Conservation (phyloP, 2,329 filamentous ascomycete genomes). For the Fusarium sp. region DNA sequence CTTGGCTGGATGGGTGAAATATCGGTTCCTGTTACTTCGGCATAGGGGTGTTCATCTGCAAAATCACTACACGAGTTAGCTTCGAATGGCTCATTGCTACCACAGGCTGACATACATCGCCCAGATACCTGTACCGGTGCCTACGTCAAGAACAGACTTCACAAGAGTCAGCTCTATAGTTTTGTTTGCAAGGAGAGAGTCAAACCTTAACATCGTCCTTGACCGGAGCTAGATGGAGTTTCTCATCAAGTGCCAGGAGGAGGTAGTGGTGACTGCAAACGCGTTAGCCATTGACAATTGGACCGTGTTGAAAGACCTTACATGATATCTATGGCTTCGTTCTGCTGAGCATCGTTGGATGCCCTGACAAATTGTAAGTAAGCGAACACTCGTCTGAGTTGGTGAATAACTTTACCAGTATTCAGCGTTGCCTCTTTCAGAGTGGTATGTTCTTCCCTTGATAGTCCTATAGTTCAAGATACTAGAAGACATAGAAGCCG, state of each 20-base stretch:
- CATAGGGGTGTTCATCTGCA: constrained; percentile 17
- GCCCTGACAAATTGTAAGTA: background rate
- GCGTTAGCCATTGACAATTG: background rate
- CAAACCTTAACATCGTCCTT: constrained; percentile 15
- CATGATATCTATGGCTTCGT: constrained; percentile 35
- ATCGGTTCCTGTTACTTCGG: constrained; percentile 23
- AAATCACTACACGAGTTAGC: constrained; percentile 6
- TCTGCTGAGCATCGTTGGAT: constrained; percentile 33
- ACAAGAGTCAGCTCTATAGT: background rate
- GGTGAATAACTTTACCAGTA: constrained; percentile 5
- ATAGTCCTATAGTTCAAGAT: constrained; percentile 30
- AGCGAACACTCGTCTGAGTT: too few relatives aligned
- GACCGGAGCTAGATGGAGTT: constrained; percentile 22
- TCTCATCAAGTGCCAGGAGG: constrained; percentile 7
- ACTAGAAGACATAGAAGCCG: constrained; percentile 30
- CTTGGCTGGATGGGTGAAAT: constrained; percentile 22
- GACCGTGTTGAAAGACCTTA: background rate
- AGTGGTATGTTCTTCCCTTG: constrained; percentile 29
- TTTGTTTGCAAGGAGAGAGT: rapidly evolving
- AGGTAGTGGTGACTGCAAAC: constrained; percentile 23
- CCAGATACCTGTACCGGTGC: constrained; percentile 37
- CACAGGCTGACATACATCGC: background rate
- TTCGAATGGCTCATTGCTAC: rapidly evolving
- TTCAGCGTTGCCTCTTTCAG: constrained; percentile 17
- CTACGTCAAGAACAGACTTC: constrained; percentile 26